These are phyloP conservation scores for Camelina hispida DNA, from an alignment of 345 rosid genomes.

Conservation along the genomic window DNA sequence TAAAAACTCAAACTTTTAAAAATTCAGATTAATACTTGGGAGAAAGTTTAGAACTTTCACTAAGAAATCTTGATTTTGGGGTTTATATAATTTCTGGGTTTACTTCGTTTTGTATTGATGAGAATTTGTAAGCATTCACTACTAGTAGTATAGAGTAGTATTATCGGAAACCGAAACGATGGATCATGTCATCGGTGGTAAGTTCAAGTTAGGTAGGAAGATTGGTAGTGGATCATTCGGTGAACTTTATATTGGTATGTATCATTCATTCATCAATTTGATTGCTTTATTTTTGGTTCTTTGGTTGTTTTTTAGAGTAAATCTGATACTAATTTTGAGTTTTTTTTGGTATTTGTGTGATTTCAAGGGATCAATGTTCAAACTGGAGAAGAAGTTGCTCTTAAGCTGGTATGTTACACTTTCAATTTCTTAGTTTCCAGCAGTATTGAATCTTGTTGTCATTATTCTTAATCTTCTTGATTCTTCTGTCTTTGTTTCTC, in stretches of 20 bases:
- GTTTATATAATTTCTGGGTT: neutral
- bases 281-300: neutral
- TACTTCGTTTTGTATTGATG: neutral
- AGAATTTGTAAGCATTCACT: neutral
- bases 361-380: constrained; percentile 69
- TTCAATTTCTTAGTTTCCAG: neutral
- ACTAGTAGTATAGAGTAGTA: neutral
- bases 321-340: constrained; percentile 20
- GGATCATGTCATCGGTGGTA: constrained; percentile 73
- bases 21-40: too few species aligned
- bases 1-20: neutral
- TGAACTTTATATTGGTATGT: constrained; percentile 70
- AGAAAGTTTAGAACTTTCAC: neutral
- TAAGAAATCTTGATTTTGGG: neutral
- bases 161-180: constrained; percentile 30
- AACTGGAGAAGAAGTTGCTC: constrained; percentile 86
- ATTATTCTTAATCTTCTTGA: neutral
- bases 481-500: too few species aligned
- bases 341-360: constrained; percentile 5
- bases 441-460: neutral
- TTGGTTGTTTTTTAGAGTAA: neutral
- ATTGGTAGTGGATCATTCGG: constrained; percentile 90
- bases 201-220: constrained; percentile 81
- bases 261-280: neutral
- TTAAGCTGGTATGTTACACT: constrained; percentile 64